Evolutionary conservation across 1,284 basidiomycete genomes (phyloP).

Genomic region (Cryptococcus sp.): DNA sequence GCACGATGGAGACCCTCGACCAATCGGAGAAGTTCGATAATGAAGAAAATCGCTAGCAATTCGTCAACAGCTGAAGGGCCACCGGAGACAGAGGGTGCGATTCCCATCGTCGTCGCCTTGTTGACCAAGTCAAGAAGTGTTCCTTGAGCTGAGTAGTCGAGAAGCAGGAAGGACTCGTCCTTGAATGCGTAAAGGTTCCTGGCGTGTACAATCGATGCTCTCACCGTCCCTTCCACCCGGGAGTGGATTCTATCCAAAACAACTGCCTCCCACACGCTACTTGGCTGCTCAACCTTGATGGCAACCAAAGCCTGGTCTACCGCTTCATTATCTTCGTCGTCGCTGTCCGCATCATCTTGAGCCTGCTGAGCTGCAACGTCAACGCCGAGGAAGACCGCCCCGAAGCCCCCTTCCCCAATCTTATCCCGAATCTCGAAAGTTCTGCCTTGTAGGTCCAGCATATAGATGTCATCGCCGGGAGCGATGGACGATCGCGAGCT

Average conservation of each 20-base stretch:
- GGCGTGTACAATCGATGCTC: constrained; percentile 69
- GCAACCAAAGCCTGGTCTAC: constrained; percentile 66
- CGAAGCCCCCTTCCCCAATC: constrained; percentile 95
- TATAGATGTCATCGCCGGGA: constrained; percentile 31
- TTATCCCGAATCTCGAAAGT: constrained; percentile 75
- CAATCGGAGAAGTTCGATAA: constrained; percentile 80
- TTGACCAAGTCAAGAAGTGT: constrained; percentile 93
- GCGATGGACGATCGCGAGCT: constrained; percentile 33
- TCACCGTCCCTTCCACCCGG: constrained; percentile 61
- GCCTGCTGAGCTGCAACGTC: constrained; percentile 55
- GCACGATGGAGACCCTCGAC: constrained; percentile 78
- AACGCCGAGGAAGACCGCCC: constrained; percentile 82
- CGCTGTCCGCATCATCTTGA: constrained; percentile 58
- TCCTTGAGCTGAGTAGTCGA: constrained; percentile 88
- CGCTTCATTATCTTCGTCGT: constrained; percentile 63
- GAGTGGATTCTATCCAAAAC: constrained; percentile 76
- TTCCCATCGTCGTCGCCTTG: constrained; percentile 65
- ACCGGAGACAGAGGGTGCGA: constrained; percentile 46
- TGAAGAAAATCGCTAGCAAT: constrained; percentile 92
- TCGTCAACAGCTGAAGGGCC: constrained; percentile 69
- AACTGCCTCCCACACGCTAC: constrained; percentile 91
- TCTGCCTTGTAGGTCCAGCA: constrained; percentile 59
- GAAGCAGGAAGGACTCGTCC: constrained; percentile 87
- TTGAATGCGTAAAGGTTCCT: constrained; percentile 75
- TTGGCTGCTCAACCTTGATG: constrained; percentile 87